Base-by-base conservation (phyloP, 805 yeast species). In the Candida saitoana region DNA sequence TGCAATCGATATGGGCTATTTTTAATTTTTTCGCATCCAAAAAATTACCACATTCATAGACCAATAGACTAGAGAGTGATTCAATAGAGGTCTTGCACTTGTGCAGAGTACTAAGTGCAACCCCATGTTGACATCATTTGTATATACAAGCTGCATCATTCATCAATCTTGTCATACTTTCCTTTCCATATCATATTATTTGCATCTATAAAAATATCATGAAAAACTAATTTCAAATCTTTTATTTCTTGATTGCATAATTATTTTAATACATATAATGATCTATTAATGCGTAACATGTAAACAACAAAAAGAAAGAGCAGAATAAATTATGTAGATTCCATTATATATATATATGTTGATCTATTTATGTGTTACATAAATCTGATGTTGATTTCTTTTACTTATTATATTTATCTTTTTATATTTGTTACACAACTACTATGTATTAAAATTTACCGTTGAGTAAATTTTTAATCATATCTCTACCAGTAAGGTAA, bases 401-500 rank as follows among this genome's bases (percentile, higher is more conserved):
- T n/a, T n/a, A n/a, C n/a, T n/a, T n/a, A n/a, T n/a, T n/a, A n/a
- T n/a, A n/a, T n/a, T n/a, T n/a, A n/a, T n/a, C n/a, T n/a, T n/a
- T n/a, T n/a, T n/a, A n/a, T n/a, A n/a, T n/a, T n/a, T n/a, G n/a
- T n/a, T n/a, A n/a, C n/a, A n/a, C n/a, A n/a, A n/a, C n/a, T n/a
- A n/a, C n/a, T n/a, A n/a, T n/a, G n/a, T 22, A 29, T 50, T 67
- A 87, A 50, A 89, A 77, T 65, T 91, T 91, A 15, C 93, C 91
- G 35, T 68, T 67, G 8, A 76, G 36, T 55, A 87, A 65, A 63
- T 88, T 83, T 56, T 69, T 74, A 37, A 71, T 50, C 95, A 90
- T 93, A 56, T 87, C 89, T 50, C 66, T 71, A 18, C 77, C 99
- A 11, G 96, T 88, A 48, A 84, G 73, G 49, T 74, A 77, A 30